Conservation (phyloP, 2,329 filamentous ascomycete species). For the Beauveria asiatica region DNA sequence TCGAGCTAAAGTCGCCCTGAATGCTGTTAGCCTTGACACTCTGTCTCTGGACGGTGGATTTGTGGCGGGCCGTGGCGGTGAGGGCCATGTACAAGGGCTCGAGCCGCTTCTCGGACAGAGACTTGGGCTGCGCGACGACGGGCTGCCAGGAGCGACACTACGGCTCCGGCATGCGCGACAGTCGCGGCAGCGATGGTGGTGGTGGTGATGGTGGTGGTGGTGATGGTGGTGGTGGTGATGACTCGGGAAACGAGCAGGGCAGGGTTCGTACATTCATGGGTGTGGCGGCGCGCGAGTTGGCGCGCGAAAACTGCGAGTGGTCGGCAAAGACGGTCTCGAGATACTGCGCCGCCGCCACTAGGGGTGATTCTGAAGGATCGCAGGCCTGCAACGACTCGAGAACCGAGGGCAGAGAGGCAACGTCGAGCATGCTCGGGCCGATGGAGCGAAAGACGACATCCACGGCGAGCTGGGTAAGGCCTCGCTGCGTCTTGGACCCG, state of each 20-base stretch:
- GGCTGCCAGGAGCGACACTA: conserved; percentile 20
- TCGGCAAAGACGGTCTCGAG: conserved; percentile 74
- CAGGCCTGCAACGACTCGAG: conserved; percentile 67
- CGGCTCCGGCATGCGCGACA: conserved; percentile 16
- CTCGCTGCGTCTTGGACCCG: conserved; percentile 76
- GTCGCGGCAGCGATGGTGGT: neutral
- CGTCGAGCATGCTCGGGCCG: conserved; percentile 59
- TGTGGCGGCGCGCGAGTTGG: conserved; percentile 57
- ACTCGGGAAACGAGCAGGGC: conserved; percentile 24
- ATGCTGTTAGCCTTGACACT: conserved; percentile 31
- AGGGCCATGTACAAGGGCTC: conserved; percentile 31
- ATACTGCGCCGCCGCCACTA: conserved; percentile 67
- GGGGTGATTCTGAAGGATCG: conserved; percentile 71
- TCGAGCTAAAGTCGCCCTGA: conserved; percentile 45
- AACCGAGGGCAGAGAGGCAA: conserved; percentile 47
- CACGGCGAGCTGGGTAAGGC: conserved; percentile 83
- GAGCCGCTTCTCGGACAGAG: conserved; percentile 30
- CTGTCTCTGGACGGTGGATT: conserved; percentile 21
- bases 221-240: conserved; percentile 12
- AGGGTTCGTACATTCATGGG: conserved; percentile 55
- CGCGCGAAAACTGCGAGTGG: conserved; percentile 43
- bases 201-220: conserved; percentile 11
- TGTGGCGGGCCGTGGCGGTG: conserved; percentile 37
- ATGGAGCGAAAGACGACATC: conserved; percentile 84
- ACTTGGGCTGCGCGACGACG: neutral